Evolutionary conservation across 2,329 filamentous ascomycete species (phyloP).

Genomic region (Gnomoniopsis sp.): DNA sequence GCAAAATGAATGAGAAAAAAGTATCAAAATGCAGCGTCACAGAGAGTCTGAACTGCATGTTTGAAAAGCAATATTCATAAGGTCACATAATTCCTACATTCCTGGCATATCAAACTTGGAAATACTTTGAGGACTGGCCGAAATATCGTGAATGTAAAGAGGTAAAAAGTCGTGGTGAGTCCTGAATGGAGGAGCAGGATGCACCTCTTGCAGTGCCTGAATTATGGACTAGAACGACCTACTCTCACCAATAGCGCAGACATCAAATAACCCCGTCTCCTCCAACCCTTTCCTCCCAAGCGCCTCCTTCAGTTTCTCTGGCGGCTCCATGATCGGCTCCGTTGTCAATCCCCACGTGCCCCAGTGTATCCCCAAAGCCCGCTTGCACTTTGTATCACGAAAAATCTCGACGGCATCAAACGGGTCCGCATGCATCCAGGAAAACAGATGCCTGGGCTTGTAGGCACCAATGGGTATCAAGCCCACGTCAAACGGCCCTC

Average conservation of each 20-base stretch:
- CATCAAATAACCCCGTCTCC: conserved; percentile 74
- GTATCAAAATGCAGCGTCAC: too few relatives aligned
- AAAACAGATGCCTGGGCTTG: conserved; percentile 68
- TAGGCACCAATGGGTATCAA: conserved; percentile 94
- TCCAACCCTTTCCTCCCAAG: conserved; percentile 63
- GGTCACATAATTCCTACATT: too few relatives aligned
- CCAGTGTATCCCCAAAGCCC: conserved; percentile 88
- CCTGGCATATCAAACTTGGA: too few relatives aligned
- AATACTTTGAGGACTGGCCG: not conserved
- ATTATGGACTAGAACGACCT: conserved; percentile 58
- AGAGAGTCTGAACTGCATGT: too few relatives aligned
- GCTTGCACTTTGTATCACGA: conserved; percentile 71
- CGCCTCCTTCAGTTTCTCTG: conserved; percentile 67
- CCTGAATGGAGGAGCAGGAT: too few relatives aligned
- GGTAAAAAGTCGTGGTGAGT: too few relatives aligned
- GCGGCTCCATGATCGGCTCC: conserved; percentile 84
- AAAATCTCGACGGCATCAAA: conserved; percentile 90
- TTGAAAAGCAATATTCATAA: too few relatives aligned
- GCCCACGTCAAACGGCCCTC: conserved; percentile 87
- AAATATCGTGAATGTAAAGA: too few relatives aligned
- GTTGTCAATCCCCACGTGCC: conserved; percentile 83
- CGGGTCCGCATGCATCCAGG: conserved; percentile 80
- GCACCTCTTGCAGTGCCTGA: too few relatives aligned
- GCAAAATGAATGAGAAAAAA: too few relatives aligned
- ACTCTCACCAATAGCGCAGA: conserved; percentile 81